A percentile compares a stretch with the other conserved stretches of the same genome.
Conservation (phyloP, 305 asterid genomes). For the Fraxinus platypoda region DNA sequence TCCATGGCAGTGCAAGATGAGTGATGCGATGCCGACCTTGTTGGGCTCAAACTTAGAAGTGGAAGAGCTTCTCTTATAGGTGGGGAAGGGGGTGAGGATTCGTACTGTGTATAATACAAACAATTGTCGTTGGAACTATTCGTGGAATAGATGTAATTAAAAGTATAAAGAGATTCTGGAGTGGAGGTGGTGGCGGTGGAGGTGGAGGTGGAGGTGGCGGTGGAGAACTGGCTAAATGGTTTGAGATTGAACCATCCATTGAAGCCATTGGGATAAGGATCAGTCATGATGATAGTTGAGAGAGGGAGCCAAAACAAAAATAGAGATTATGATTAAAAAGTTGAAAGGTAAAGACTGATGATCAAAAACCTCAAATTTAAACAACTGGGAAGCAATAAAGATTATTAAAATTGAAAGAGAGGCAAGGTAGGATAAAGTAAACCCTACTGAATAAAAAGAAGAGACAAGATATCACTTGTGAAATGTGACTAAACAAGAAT, state of each 20-base stretch:
- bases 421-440: slow-evolving; percentile 19
- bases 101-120: slow-evolving; percentile 6
- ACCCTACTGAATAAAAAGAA: slow-evolving; percentile 46
- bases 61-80: slow-evolving; percentile 74
- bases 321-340: neutral
- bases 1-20: slow-evolving; percentile 35
- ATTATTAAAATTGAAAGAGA: neutral
- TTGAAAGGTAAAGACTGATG: slow-evolving; percentile 39
- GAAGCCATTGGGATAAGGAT: slow-evolving; percentile 54
- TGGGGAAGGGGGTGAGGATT: slow-evolving; percentile 56
- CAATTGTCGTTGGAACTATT: slow-evolving; percentile 11
- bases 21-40: slow-evolving; percentile 24
- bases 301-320: slow-evolving; percentile 24
- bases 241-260: slow-evolving; percentile 49
- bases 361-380: neutral
- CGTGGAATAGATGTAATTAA: slow-evolving; percentile 26
- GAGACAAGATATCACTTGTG: slow-evolving; percentile 57
- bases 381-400: neutral
- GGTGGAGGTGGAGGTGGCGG: neutral
- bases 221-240: slow-evolving; percentile 31
- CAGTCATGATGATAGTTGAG: slow-evolving; percentile 44
- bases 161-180: slow-evolving; percentile 6
- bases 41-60: slow-evolving; percentile 62
- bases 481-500: neutral
- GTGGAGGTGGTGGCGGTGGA: neutral